Base-by-base conservation (phyloP, 306 rosid genomes). In the apple (Malus domestica) region DNA sequence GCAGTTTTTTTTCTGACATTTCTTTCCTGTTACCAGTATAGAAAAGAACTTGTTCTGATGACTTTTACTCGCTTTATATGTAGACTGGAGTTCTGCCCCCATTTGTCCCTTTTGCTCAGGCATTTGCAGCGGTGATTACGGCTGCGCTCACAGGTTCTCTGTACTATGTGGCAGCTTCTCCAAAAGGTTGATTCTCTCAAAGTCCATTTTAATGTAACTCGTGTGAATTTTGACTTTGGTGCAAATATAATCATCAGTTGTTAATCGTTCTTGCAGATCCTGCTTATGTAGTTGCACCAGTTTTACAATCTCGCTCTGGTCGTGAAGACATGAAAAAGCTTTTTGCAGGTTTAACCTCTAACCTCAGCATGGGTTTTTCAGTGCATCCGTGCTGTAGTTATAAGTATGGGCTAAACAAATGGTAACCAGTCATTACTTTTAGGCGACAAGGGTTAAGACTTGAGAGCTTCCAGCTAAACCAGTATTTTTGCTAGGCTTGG, bases 91-190 rank as follows among this genome's bases (percentile, higher is more conserved):
- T 95, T 72, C 83, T 92, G 68, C 98, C 98, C 79, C 91, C 97
- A 32, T 86, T 89, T 87, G 97, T 90, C 51, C 98, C 98, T 58
- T 95, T 95, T 92, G 98, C 98, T 79, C 98, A 95, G 78, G 96
- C 96, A 59, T 92, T 92, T 87, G 97, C 98, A 44, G 97, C 97
- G 54, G 96, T 95, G 11, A 88, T 95, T 61, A 92, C 96, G 5
- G 98, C 98, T 70, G 85, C 87, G 55, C 91, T 94, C 20, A 94
- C 97, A 8, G 96, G 97, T 78, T 95, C 97, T 78, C 85, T 95
- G 61, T 95, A 95, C 75, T 95, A 92, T 71, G 87, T 92, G 63
- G 98, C 97, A 49, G 96, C 98, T 33, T 90, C 98, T 72, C 97
- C 97, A 1, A 92, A 92, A 95, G 98, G 97, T 95, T 71, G 42